Conservation (phyloP, 805 yeast species). For the Zygotorulaspora sp. region DNA sequence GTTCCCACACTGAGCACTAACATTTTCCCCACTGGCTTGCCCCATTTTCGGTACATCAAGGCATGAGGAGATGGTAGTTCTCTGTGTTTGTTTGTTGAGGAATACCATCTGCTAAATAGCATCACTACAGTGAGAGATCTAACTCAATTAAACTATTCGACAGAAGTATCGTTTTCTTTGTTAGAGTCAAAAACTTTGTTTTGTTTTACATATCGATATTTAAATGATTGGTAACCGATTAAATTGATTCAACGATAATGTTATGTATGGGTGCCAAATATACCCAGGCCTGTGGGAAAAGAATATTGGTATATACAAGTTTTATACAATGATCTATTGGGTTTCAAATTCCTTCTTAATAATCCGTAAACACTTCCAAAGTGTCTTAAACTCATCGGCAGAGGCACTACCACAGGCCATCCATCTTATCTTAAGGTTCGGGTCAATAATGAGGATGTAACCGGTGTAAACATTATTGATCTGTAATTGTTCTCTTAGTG, state of each 20-base stretch:
- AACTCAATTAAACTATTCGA: too few species aligned
- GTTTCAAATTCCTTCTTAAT: constrained; percentile 44
- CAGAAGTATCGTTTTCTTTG: too few species aligned
- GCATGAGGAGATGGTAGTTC: constrained; percentile 20
- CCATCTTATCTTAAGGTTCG: constrained; percentile 77
- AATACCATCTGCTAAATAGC: constrained; percentile 7
- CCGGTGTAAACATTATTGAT: constrained; percentile 80
- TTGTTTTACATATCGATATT: too few species aligned
- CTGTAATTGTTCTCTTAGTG: constrained; percentile 52
- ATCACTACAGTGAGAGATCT: too few species aligned
- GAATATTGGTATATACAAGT: constrained; percentile 2
- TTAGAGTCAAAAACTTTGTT: too few species aligned
- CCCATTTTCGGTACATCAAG: constrained; percentile 44
- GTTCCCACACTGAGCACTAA: constrained; percentile 43
- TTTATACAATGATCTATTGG: background rate
- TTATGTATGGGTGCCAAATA: too few species aligned
- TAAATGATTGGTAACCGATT: too few species aligned
- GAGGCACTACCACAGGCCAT: constrained; percentile 79
- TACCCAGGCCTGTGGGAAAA: too few species aligned
- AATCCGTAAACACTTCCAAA: constrained; percentile 65
- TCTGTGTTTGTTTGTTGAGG: constrained; percentile 1
- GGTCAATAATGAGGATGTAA: constrained; percentile 74
- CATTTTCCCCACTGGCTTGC: constrained; percentile 44
- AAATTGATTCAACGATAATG: too few species aligned
- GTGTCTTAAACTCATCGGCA: constrained; percentile 54